These are phyloP conservation scores for Lipomyces sp. DNA, from an alignment of 805 yeast species.

Conservation along the genomic window DNA sequence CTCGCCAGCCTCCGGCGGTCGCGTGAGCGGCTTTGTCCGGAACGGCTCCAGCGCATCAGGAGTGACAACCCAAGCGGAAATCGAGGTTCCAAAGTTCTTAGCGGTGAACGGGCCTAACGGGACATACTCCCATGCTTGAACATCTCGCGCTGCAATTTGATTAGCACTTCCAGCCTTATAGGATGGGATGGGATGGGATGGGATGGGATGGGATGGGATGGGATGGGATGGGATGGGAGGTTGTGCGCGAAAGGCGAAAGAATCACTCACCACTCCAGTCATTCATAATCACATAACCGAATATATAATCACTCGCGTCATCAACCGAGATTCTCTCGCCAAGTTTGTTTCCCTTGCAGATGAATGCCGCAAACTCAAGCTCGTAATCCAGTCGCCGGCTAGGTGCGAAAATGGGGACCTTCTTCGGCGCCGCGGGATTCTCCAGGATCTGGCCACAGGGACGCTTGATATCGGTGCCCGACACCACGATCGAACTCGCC, in stretches of 20 bases:
- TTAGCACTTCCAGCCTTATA: too few species aligned
- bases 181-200: not conserved
- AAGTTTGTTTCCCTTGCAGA: constrained; percentile 25
- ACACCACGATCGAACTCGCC: constrained; percentile 31
- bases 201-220: not conserved
- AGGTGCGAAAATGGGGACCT: constrained; percentile 1
- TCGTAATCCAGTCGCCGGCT: constrained; percentile 30
- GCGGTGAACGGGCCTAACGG: constrained; percentile 34
- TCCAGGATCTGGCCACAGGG: constrained; percentile 31
- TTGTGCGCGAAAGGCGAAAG: not conserved
- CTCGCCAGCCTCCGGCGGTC: constrained; percentile 24
- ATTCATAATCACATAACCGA: constrained; percentile 33
- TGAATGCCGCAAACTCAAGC: constrained; percentile 32
- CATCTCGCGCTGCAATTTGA: constrained; percentile 25
- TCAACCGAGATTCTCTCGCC: constrained; percentile 27
- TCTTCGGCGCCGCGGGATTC: constrained; percentile 11
- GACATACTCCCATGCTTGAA: constrained; percentile 34
- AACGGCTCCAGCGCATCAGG: constrained; percentile 31
- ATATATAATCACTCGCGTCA: constrained; percentile 30
- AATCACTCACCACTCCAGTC: constrained; percentile 33
- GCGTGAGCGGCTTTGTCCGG: constrained; percentile 8
- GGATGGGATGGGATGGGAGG: not conserved
- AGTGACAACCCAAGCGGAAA: constrained; percentile 33
- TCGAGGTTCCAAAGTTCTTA: constrained; percentile 32
- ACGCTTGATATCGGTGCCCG: constrained; percentile 31